Percentiles rank a stretch among this genome's conserved stretches.
Evolutionary conservation across 2,329 filamentous ascomycete species (phyloP).

Genomic region (Fusarium sp.): DNA sequence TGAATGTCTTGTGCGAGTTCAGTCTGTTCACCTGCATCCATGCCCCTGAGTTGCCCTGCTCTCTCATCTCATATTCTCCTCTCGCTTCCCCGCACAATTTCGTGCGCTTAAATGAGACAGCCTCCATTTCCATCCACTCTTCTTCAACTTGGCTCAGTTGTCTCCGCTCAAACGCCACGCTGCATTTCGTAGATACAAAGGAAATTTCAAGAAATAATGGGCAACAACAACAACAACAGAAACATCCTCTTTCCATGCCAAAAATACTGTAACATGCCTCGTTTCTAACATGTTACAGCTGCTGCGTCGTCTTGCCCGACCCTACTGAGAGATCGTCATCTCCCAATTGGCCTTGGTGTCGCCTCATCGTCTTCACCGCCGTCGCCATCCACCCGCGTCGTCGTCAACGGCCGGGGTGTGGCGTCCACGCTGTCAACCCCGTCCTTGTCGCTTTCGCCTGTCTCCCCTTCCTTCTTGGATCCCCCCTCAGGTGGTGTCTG

Average conservation of each 20-base stretch:
- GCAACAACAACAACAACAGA: conserved; percentile 4
- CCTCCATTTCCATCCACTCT: conserved; percentile 18
- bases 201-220: conserved; percentile 31
- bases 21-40: conserved; percentile 37
- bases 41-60: neutral
- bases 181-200: conserved; percentile 45
- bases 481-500: conserved; percentile 44
- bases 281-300: conserved; percentile 1
- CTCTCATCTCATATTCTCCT: conserved; percentile 4
- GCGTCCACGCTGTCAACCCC: conserved; percentile 52
- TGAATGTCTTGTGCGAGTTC: conserved; percentile 30
- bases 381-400: conserved; percentile 22
- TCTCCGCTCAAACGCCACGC: conserved; percentile 46
- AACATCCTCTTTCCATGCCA: neutral
- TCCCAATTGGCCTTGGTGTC: conserved; percentile 54
- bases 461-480: conserved; percentile 21
- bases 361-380: conserved; percentile 50
- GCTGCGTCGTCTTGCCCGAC: neutral
- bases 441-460: conserved; percentile 20
- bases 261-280: conserved; percentile 4
- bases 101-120: conserved; percentile 26
- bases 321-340: conserved; percentile 24
- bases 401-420: conserved; percentile 56
- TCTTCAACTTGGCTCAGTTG: conserved; percentile 34
- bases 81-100: neutral